Conservation (phyloP, 2,329 filamentous ascomycete species). For the Colletotrichum shisoi region DNA sequence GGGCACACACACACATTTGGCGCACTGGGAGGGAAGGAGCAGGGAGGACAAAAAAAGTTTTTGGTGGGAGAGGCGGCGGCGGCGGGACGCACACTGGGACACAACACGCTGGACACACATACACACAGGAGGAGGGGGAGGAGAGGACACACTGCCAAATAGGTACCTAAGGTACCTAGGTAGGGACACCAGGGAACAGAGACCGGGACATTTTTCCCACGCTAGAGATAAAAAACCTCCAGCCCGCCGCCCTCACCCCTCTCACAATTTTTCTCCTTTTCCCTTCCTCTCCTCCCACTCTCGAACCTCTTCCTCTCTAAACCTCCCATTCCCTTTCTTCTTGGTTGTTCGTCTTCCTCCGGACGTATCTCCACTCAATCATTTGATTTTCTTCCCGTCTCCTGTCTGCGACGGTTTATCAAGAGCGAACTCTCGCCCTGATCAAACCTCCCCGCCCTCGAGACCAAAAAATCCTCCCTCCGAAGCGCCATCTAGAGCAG, state of each 20-base stretch:
- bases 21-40: not conserved
- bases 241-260: conserved; percentile 41
- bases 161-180: not conserved
- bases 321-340: conserved; percentile 49
- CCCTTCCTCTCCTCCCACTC: conserved; percentile 40
- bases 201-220: not conserved
- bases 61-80: conserved; percentile 36
- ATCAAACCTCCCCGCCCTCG: conserved; percentile 32
- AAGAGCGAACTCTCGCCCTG: conserved; percentile 29
- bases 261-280: conserved; percentile 23
- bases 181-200: not conserved
- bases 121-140: not conserved
- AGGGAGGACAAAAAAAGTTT: conserved; percentile 41
- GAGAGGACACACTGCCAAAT: not conserved
- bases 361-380: conserved; percentile 53
- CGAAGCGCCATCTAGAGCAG: conserved; percentile 44
- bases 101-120: no score
- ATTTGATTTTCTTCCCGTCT: conserved; percentile 42
- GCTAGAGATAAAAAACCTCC: conserved; percentile 49
- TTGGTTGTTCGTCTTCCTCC: conserved; percentile 51
- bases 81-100: not conserved
- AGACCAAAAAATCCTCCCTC: conserved; percentile 13
- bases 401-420: conserved; percentile 40
- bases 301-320: conserved; percentile 46
- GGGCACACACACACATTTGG: not conserved